These are phyloP conservation scores for Malassezia slooffiae DNA, from an alignment of 1,284 basidiomycete species.

Conservation along the genomic window DNA sequence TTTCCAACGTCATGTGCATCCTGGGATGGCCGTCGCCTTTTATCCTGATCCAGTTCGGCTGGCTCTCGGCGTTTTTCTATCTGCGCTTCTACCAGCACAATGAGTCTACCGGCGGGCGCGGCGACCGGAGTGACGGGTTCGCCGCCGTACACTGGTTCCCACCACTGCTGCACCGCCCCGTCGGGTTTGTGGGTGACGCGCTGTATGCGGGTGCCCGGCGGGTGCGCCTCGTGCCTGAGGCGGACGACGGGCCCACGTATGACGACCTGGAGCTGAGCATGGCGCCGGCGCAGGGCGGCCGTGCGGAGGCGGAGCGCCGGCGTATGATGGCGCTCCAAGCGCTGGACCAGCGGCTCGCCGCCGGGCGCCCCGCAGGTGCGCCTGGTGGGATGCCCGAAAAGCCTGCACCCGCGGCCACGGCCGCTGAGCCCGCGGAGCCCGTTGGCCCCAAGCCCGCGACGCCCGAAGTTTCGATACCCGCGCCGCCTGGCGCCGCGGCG, in stretches of 20 bases:
- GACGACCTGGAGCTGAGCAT: slow-evolving; percentile 48
- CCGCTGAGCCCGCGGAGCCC: too few species aligned
- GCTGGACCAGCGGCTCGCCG: slow-evolving; percentile 76
- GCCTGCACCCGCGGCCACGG: too few species aligned
- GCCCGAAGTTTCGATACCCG: too few species aligned
- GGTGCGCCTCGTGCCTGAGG: slow-evolving; percentile 62
- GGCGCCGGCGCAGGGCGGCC: slow-evolving; percentile 54
- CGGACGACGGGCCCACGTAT: slow-evolving; percentile 47
- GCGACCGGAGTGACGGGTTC: slow-evolving; percentile 90
- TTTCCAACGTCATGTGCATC: slow-evolving; percentile 78
- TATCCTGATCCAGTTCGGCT: slow-evolving; percentile 89
- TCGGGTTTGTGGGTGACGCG: slow-evolving; percentile 60
- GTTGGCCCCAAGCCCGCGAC: too few species aligned
- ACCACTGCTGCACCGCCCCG: slow-evolving; percentile 57
- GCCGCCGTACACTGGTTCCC: slow-evolving; percentile 95
- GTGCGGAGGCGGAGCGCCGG: slow-evolving; percentile 32
- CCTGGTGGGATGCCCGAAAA: background rate
- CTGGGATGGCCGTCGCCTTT: slow-evolving; percentile 83
- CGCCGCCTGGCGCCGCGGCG: too few species aligned
- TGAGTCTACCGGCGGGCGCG: slow-evolving; percentile 53
- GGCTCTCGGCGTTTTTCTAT: slow-evolving; percentile 90
- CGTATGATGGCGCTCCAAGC: slow-evolving; percentile 89
- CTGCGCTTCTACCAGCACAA: slow-evolving; percentile 90
- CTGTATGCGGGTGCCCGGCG: slow-evolving; percentile 56
- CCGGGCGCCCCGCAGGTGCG: too few species aligned